Conservation (phyloP, 768 basidiomycete species). For the Hericium alpestre region DNA sequence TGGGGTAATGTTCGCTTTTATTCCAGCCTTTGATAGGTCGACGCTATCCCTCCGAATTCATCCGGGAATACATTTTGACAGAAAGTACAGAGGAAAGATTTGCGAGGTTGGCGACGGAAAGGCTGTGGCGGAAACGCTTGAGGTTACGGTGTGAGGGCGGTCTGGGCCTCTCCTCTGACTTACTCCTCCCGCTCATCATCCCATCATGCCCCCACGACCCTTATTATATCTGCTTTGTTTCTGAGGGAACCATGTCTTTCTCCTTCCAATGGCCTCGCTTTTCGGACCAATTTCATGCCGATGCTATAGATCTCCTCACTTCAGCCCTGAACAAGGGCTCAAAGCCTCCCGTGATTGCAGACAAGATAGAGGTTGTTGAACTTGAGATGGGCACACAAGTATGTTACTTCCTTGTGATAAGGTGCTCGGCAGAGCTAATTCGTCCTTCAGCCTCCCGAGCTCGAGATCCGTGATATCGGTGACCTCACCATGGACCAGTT, state of each 20-base stretch:
- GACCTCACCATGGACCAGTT: slow-evolving; percentile 94
- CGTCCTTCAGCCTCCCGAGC: slow-evolving; percentile 72
- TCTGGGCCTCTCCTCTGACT: background rate
- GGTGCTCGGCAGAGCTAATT: background rate
- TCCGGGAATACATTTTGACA: no score
- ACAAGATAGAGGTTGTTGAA: slow-evolving; percentile 95
- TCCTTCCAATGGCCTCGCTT: slow-evolving; percentile 96
- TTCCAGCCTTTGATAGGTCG: no score
- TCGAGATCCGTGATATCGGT: slow-evolving; percentile 95
- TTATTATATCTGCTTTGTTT: no score
- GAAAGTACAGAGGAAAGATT: no score
- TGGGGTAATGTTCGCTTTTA: no score
- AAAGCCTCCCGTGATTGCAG: slow-evolving; percentile 95
- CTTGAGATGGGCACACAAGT: slow-evolving; percentile 99
- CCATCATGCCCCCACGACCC: background rate
- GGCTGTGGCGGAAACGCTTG: no score
- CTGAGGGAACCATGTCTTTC: slow-evolving; percentile 54
- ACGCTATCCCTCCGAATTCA: no score
- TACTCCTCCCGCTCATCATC: background rate
- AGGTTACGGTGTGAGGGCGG: no score
- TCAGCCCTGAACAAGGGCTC: slow-evolving; percentile 94
- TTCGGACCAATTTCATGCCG: slow-evolving; percentile 90
- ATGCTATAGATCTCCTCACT: slow-evolving; percentile 95
- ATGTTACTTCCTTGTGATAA: slow-evolving; percentile 12
- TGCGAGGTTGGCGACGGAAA: no score